phyloP scores from a whole-genome alignment of 2,329 filamentous ascomycete species.

The Trichoderma afroharzianum region DNA sequence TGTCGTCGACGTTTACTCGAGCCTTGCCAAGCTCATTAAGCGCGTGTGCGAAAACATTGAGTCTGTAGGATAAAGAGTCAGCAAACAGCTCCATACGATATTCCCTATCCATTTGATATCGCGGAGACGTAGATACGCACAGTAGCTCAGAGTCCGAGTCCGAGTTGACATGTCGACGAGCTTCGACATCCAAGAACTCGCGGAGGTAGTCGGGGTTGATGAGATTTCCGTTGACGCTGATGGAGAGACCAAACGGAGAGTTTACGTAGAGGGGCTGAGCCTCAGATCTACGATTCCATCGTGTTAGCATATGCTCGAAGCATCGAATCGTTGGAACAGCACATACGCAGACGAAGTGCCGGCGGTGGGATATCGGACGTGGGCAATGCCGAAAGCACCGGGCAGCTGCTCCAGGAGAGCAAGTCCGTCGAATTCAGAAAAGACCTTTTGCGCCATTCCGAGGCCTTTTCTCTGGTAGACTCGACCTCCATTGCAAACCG shows the following conservation, averaged over 20 bases:
- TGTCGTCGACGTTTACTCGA: conserved; percentile 72
- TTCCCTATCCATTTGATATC: conserved; percentile 10
- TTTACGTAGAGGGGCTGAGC: conserved; percentile 91
- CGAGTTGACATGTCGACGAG: conserved; percentile 84
- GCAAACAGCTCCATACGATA: neutral
- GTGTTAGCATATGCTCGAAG: conserved; percentile 32
- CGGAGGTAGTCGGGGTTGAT: conserved; percentile 71
- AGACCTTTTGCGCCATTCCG: conserved; percentile 59
- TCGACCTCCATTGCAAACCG: conserved; percentile 71
- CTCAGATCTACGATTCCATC: conserved; percentile 59
- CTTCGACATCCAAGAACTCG: conserved; percentile 69
- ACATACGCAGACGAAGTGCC: conserved; percentile 62
- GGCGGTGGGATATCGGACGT: conserved; percentile 85
- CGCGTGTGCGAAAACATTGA: conserved; percentile 84
- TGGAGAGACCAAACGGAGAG: conserved; percentile 74
- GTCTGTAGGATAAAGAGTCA: conserved; percentile 29
- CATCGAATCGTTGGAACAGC: neutral
- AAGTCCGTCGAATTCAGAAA: neutral
- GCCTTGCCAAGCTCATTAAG: conserved; percentile 77
- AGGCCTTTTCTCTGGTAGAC: conserved; percentile 90
- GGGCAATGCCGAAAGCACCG: conserved; percentile 63
- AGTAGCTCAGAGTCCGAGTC: conserved; percentile 73
- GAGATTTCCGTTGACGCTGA: conserved; percentile 85
- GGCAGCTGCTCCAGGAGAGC: conserved; percentile 54
- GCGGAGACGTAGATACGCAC: conserved; percentile 2